A percentile compares a stretch with the other conserved stretches of the same genome.
phyloP scores from a whole-genome alignment of 495 filamentous ascomycete species.

The Apodospora peruviana region DNA sequence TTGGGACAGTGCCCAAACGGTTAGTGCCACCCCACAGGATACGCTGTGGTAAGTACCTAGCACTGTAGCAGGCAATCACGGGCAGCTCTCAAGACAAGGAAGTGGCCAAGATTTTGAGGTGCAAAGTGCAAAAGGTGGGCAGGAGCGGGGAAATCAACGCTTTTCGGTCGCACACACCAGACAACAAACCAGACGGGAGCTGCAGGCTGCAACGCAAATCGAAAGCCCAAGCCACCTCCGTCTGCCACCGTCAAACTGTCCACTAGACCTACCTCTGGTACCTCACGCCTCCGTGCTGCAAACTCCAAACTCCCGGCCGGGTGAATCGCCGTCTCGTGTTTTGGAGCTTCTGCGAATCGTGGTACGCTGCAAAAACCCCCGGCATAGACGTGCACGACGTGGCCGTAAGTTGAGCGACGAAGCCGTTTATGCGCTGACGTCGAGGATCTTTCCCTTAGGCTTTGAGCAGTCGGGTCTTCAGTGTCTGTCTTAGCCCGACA shows the following conservation, averaged over 20 bases:
- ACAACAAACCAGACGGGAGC: no score
- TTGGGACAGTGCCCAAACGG: background rate
- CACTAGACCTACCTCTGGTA: background rate
- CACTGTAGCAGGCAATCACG: no score
- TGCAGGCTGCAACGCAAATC: background rate
- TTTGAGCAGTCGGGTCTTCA: background rate
- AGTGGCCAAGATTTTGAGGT: background rate
- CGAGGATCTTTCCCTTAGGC: constrained; percentile 13
- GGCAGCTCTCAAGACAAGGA: background rate
- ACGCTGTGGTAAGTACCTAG: no score
- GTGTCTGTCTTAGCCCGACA: background rate
- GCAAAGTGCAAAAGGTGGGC: background rate
- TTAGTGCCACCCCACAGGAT: background rate
- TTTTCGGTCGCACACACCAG: no score
- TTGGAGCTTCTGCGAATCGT: background rate
- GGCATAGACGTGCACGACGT: background rate
- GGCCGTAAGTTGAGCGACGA: background rate
- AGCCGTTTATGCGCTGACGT: constrained; percentile 40
- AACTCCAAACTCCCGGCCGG: background rate
- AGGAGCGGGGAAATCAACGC: background rate
- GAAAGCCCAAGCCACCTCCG: constrained; percentile 20
- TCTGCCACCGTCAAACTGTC: background rate
- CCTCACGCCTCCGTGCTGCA: background rate
- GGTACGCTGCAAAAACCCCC: no score
- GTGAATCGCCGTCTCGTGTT: constrained; percentile 13